Evolutionary conservation across 2,329 filamentous ascomycete genomes (phyloP).

Genomic region (Exophiala phaeomuriformis): DNA sequence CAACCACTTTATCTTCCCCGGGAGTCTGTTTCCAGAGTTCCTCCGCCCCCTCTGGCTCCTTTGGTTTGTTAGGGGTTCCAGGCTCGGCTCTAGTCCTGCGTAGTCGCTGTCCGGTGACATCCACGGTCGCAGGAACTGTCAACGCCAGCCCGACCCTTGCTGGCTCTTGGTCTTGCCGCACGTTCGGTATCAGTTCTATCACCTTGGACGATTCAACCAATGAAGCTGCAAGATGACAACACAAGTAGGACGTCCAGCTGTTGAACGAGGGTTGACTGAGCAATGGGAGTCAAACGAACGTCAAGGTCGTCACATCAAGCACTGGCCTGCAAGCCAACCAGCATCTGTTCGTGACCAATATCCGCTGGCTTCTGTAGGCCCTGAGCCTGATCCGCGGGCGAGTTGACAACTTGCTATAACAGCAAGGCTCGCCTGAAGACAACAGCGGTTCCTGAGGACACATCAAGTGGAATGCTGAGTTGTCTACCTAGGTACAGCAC

Average conservation of each 20-base stretch:
- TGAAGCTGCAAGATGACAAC: no score
- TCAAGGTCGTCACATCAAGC: not conserved
- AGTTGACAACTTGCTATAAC: not conserved
- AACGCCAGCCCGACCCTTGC: not conserved
- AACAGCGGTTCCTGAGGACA: no score
- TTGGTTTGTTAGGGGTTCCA: not conserved
- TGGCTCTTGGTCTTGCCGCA: not conserved
- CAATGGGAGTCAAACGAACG: not conserved
- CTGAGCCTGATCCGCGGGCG: not conserved
- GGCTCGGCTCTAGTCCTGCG: constrained; percentile 5
- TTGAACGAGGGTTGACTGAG: not conserved
- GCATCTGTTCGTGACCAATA: not conserved
- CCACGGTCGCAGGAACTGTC: constrained; percentile 5
- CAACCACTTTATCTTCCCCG: constrained; percentile 13
- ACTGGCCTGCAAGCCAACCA: not conserved
- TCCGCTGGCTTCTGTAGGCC: no score
- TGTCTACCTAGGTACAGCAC: no score
- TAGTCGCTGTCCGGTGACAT: constrained; percentile 7
- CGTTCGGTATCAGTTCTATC: not conserved
- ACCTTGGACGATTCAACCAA: no score
- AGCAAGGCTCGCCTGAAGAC: no score
- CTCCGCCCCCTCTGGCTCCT: not conserved
- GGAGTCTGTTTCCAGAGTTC: constrained; percentile 5
- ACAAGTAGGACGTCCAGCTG: no score
- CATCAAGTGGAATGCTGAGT: no score